Evolutionary conservation across 345 rosid genomes (phyloP).

Genomic region (Lagerstroemia speciosa): DNA sequence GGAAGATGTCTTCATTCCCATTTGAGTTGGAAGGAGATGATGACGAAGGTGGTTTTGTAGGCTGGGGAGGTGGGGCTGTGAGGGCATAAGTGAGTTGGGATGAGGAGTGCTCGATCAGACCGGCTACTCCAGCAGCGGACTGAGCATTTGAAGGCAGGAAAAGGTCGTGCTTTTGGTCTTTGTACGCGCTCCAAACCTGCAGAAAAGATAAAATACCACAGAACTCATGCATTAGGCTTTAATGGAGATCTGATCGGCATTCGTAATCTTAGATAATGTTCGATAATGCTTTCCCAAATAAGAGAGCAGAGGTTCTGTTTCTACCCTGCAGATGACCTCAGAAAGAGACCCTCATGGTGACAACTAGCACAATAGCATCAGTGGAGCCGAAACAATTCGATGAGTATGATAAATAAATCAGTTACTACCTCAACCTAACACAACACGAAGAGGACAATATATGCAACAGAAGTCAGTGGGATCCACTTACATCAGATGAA

Average conservation of each 20-base stretch:
- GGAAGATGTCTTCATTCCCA: conserved; percentile 26
- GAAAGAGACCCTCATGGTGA: background rate
- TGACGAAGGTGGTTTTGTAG: conserved; percentile 26
- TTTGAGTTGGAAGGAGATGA: conserved; percentile 21
- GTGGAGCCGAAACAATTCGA: background rate
- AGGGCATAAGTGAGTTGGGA: conserved; percentile 74
- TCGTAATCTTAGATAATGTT: too few species aligned
- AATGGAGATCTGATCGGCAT: background rate
- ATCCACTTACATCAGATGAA: conserved; percentile 84
- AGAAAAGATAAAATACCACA: conserved; percentile 1
- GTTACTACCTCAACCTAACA: too few species aligned
- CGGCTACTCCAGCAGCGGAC: conserved; percentile 92
- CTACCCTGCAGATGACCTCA: background rate
- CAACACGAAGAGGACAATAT: background rate
- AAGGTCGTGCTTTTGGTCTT: conserved; percentile 96
- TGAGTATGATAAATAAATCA: background rate
- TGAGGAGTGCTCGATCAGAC: conserved; percentile 81
- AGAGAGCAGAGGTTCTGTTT: background rate
- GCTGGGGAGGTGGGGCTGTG: conserved; percentile 60
- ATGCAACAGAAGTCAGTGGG: background rate
- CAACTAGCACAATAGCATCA: background rate
- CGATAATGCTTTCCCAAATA: too few species aligned
- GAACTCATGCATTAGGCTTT: background rate
- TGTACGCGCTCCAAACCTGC: conserved; percentile 94
- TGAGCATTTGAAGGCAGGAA: conserved; percentile 93